Conservation (phyloP, 176 grass and related monocot genomes). For the Tuctoria greenei region DNA sequence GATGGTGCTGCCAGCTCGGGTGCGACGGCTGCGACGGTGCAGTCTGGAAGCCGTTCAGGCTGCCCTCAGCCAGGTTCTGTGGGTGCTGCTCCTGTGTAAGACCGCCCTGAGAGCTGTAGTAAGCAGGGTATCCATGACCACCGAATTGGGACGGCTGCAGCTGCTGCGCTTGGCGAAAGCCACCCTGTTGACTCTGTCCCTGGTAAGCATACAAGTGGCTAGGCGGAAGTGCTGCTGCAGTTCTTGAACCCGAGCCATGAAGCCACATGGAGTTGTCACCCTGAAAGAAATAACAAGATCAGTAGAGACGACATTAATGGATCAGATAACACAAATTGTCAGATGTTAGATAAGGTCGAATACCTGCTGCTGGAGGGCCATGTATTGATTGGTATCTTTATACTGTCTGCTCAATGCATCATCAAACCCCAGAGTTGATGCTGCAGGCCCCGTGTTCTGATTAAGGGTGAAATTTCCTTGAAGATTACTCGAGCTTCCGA, state of each 20-base stretch:
- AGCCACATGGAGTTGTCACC: conserved; percentile 91
- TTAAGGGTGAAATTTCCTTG: conserved; percentile 67
- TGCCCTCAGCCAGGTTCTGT: conserved; percentile 60
- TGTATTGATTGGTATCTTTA: conserved; percentile 81
- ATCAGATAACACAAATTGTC: neutral
- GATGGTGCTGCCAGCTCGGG: conserved; percentile 84
- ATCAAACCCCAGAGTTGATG: conserved; percentile 75
- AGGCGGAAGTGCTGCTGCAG: conserved; percentile 59
- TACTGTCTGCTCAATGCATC: conserved; percentile 77
- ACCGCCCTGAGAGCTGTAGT: conserved; percentile 66
- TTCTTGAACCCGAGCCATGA: conserved; percentile 78
- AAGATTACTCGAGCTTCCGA: conserved; percentile 73
- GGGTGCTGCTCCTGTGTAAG: conserved; percentile 76
- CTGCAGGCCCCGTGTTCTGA: conserved; percentile 53
- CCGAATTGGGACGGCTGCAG: conserved; percentile 63
- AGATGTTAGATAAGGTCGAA: conserved; percentile 15
- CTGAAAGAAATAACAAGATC: conserved; percentile 32
- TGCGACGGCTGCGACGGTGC: conserved; percentile 52
- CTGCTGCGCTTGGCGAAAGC: conserved; percentile 72
- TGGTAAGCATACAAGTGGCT: conserved; percentile 74
- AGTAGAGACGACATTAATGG: neutral
- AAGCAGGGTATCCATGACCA: conserved; percentile 66
- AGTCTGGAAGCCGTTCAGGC: conserved; percentile 58
- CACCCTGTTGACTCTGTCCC: conserved; percentile 71
- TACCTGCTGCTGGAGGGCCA: conserved; percentile 97